Conservation (phyloP, 306 rosid species). For the Prunus persica region DNA sequence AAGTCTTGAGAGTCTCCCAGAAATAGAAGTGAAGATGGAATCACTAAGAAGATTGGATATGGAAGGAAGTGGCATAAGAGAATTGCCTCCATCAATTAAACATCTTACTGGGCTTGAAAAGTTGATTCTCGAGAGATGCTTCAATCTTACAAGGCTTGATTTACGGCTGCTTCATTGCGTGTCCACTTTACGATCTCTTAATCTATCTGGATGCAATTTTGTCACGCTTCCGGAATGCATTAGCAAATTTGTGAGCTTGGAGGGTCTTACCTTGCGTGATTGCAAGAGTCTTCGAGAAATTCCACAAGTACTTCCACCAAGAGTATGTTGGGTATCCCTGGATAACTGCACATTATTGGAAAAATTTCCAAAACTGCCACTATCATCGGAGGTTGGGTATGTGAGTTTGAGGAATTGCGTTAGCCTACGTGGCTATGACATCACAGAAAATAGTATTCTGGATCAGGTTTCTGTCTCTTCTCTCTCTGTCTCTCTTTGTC, state of each 20-base stretch:
- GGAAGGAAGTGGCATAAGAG: rapidly evolving
- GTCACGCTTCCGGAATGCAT: not conserved
- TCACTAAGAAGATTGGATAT: rapidly evolving
- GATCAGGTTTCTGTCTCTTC: not conserved
- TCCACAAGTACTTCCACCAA: not conserved
- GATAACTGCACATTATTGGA: not conserved
- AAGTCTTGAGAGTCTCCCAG: not conserved
- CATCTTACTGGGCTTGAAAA: rapidly evolving
- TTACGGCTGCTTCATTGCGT: not conserved
- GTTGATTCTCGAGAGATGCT: rapidly evolving
- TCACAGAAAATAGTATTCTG: not conserved
- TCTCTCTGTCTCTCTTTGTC: too few relatives aligned
- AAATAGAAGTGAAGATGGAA: too few relatives aligned
- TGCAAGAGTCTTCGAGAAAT: not conserved
- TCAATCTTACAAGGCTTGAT: too few relatives aligned
- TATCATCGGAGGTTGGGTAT: rapidly evolving
- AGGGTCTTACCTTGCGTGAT: not conserved
- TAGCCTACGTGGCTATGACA: not conserved
- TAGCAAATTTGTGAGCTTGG: not conserved
- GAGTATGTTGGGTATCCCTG: rapidly evolving
- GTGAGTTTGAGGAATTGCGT: not conserved
- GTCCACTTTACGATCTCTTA: rapidly evolving
- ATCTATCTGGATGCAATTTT: not conserved
- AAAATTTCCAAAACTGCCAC: not conserved
- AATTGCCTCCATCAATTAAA: too few relatives aligned